Evolutionary conservation across 2,329 filamentous ascomycete genomes (phyloP), one percentile per base, ranked within the genome.

Genomic region (Cephalotrichum gorgonifer): DNA sequence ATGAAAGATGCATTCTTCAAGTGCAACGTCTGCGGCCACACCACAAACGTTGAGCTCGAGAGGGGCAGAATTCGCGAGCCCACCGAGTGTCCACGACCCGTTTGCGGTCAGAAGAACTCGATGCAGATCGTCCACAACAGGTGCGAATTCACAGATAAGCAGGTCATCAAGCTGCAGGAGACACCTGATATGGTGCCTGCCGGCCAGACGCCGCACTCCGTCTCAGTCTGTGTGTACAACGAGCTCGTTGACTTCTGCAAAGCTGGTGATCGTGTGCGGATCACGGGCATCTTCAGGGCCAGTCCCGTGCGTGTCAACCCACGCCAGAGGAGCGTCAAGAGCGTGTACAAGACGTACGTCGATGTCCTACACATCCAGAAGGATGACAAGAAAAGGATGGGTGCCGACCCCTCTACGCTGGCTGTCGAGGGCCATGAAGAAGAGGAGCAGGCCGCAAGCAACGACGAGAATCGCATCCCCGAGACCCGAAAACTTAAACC

Each of bases 1-100:
- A 98, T 98, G 94, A 96, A 94, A 69, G 88, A 95, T 62, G 93
- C 93, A 1, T 96, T 95, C 70, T 98, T 98, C 79, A 86, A 88
- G 54, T 98, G 93, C 69, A 87, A 88, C 51, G 81, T 91, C 25
- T 98, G 93, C 68, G 88, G 89, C 59, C 88, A 96, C 66, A 91
- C 87, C 4, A 81, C 95, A 53, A 87, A 86, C 54, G 88, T 96
- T 49, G 86, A 89, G 50, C 85, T 98, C 59, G 93, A 98, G 62
- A 85, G 93, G 60, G 93, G 94, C 64, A 93, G 91, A 70, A 98
- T 98, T 59, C 84, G 88, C 22, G 93, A 98, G 65, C 93, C 93
- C 2, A 96, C 88, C 1, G 78, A 84, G 57, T 98, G 93, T 62
- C 88, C 90, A 22, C 85, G 93, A 49, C 74, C 79, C 23, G 79